phyloP scores from a whole-genome alignment of 2,329 filamentous ascomycete species.

The Rhynchosporium agropyri region DNA sequence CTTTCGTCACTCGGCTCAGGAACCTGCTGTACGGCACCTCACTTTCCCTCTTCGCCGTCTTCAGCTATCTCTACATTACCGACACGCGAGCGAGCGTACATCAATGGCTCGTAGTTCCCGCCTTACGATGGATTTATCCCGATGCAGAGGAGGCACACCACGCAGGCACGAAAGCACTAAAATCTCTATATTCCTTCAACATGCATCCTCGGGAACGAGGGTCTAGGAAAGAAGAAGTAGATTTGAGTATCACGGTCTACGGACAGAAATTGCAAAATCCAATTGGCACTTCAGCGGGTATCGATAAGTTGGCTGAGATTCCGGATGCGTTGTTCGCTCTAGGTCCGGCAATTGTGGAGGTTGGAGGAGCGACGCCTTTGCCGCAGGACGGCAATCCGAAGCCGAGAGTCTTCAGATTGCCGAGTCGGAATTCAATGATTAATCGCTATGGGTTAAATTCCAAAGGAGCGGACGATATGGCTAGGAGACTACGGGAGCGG shows the following conservation, averaged over 20 bases:
- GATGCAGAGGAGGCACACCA: constrained; percentile 95
- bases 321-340: constrained; percentile 82
- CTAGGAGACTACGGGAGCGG: constrained; percentile 74
- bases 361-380: constrained; percentile 86
- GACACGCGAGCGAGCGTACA: constrained; percentile 74
- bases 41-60: constrained; percentile 49
- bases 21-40: constrained; percentile 57
- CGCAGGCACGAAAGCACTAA: constrained; percentile 70
- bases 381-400: constrained; percentile 86
- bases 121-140: constrained; percentile 66
- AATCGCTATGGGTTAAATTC: constrained; percentile 97
- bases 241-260: constrained; percentile 63
- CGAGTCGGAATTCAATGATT: constrained; percentile 82
- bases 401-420: constrained; percentile 85
- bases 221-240: constrained; percentile 38
- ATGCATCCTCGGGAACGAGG: constrained; percentile 79
- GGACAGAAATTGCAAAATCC: constrained; percentile 79
- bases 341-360: constrained; percentile 85
- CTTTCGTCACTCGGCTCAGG: constrained; percentile 48
- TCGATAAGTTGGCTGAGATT: constrained; percentile 93
- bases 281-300: constrained; percentile 89
- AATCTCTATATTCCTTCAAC: constrained; percentile 71
- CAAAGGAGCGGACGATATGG: constrained; percentile 84
- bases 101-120: constrained; percentile 66
- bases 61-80: constrained; percentile 69